Evolutionary conservation across 257 asterid species (phyloP).

Genomic region (Nicotiana sylvestris): DNA sequence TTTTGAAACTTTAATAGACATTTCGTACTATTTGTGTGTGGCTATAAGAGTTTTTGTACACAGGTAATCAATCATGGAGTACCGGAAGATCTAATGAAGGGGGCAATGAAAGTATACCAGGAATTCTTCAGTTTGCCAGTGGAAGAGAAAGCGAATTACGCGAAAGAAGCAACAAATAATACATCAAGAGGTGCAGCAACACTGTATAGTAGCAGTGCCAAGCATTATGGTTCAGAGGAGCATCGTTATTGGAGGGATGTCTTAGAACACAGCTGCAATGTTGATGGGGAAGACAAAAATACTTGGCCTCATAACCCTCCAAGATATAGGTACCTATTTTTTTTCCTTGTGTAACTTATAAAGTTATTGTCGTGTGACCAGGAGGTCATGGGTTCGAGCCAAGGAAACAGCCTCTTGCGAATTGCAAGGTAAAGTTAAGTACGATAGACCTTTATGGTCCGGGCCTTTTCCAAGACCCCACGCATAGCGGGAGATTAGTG

Average conservation of each 20-base stretch:
- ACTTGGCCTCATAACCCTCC: constrained; percentile 16
- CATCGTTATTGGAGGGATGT: constrained; percentile 13
- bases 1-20: too few relatives aligned
- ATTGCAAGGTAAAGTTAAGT: too few relatives aligned
- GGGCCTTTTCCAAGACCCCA: rapidly evolving
- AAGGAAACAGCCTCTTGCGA: too few relatives aligned
- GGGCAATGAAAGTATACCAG: neutral
- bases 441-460: too few relatives aligned
- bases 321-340: constrained; percentile 2
- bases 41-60: too few relatives aligned
- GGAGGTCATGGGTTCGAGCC: too few relatives aligned
- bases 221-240: neutral
- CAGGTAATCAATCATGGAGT: constrained; percentile 11
- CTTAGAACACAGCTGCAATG: neutral
- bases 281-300: neutral
- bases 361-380: too few relatives aligned
- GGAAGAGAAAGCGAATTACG: neutral
- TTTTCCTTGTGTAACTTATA: too few relatives aligned
- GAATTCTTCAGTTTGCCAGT: neutral
- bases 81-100: neutral
- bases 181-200: neutral
- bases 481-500: too few relatives aligned
- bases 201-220: neutral
- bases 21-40: neutral
- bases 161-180: neutral